Evolutionary conservation across 1,284 basidiomycete genomes (phyloP).

Genomic region (Ceratobasidium sp.): DNA sequence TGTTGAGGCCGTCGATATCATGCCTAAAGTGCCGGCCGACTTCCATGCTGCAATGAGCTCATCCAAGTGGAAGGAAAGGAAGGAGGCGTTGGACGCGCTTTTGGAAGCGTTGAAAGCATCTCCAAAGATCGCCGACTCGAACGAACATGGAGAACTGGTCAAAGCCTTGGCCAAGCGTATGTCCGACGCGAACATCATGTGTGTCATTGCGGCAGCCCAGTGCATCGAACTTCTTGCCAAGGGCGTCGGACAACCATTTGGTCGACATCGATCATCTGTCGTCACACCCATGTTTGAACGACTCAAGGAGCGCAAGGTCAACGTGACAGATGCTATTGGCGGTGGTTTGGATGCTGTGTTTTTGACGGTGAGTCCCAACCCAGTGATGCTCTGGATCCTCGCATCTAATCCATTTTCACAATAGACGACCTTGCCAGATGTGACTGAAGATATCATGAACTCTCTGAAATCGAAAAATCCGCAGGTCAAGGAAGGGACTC

Average conservation of each 20-base stretch:
- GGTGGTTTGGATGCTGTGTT: constrained; percentile 92
- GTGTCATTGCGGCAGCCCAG: constrained; percentile 89
- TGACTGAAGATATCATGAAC: constrained; percentile 85
- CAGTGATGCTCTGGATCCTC: neutral
- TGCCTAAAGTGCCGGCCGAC: constrained; percentile 79
- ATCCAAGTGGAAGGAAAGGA: constrained; percentile 98
- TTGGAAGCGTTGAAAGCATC: constrained; percentile 77
- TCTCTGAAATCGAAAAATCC: constrained; percentile 94
- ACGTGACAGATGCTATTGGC: constrained; percentile 90
- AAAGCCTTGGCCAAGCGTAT: constrained; percentile 86
- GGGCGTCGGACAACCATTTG: constrained; percentile 82
- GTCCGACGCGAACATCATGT: constrained; percentile 95
- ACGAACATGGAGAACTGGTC: constrained; percentile 78
- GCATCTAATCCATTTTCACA: constrained; percentile 49
- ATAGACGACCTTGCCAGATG: constrained; percentile 84
- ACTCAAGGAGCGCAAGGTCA: constrained; percentile 94
- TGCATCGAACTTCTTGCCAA: constrained; percentile 90
- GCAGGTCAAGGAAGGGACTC: constrained; percentile 93
- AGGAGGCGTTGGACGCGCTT: constrained; percentile 91
- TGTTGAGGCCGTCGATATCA: constrained; percentile 86
- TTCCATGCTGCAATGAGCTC: constrained; percentile 83
- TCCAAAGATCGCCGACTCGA: constrained; percentile 82
- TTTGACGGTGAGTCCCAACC: constrained; percentile 69
- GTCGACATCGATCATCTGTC: constrained; percentile 78
- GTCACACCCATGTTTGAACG: constrained; percentile 88